Conservation (phyloP, 2,329 filamentous ascomycete species). For the Claviceps spartinae region DNA sequence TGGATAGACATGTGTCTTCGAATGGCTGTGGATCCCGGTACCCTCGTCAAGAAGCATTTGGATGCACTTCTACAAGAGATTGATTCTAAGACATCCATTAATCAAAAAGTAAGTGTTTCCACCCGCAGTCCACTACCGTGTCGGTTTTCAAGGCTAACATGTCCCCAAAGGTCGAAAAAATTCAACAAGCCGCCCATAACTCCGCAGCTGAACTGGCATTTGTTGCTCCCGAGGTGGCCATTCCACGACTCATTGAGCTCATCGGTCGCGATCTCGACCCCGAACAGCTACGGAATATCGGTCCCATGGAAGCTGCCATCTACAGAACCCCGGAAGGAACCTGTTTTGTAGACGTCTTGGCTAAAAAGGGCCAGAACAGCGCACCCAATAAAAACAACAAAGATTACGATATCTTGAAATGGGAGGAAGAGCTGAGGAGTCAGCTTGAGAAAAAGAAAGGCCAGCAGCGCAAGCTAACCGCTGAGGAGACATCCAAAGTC, state of each 20-base stretch:
- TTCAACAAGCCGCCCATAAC: constrained; percentile 62
- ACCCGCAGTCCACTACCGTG: background rate
- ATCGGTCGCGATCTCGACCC: constrained; percentile 62
- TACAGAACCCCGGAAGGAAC: constrained; percentile 83
- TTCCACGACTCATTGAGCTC: constrained; percentile 60
- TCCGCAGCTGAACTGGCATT: constrained; percentile 88
- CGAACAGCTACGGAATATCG: constrained; percentile 55
- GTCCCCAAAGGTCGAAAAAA: constrained; percentile 15
- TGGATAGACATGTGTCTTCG: constrained; percentile 87
- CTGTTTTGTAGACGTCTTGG: constrained; percentile 79
- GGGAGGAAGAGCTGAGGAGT: constrained; percentile 82
- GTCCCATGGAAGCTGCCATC: constrained; percentile 82
- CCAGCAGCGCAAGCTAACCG: constrained; percentile 74
- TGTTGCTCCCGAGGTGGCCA: constrained; percentile 73
- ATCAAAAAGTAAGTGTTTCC: constrained; percentile 34
- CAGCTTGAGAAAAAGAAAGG: constrained; percentile 92
- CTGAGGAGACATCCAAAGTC: constrained; percentile 81
- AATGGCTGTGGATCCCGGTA: constrained; percentile 69
- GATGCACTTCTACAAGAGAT: constrained; percentile 57
- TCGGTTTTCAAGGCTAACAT: constrained; percentile 2
- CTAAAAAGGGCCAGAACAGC: constrained; percentile 58
- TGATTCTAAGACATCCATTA: constrained; percentile 30
- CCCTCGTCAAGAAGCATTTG: constrained; percentile 52
- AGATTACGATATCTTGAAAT: constrained; percentile 91
- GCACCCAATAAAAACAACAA: constrained; percentile 79